Conservation (phyloP, 2,329 filamentous ascomycete species). For the Chaetomium sp. region DNA sequence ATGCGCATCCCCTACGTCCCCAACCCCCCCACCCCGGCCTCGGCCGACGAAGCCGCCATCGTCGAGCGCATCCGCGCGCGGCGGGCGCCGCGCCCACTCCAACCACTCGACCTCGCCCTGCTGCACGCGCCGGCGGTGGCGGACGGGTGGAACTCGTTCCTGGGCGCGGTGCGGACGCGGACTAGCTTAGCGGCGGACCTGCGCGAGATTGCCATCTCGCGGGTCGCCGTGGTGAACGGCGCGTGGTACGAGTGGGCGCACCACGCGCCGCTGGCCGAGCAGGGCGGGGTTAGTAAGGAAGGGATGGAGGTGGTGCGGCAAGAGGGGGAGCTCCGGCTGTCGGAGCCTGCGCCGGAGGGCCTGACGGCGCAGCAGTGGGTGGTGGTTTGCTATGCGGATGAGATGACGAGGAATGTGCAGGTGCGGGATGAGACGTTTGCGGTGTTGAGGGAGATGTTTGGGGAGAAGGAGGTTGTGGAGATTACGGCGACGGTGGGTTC, state of each 20-base stretch:
- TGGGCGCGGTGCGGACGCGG: conserved; percentile 62
- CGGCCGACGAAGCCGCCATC: conserved; percentile 56
- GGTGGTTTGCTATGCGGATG: conserved; percentile 74
- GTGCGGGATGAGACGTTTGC: conserved; percentile 71
- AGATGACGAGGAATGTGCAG: conserved; percentile 75
- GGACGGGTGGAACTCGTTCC: conserved; percentile 73
- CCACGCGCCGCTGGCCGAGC: conserved; percentile 68
- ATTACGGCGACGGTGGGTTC: conserved; percentile 69
- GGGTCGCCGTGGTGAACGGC: conserved; percentile 76
- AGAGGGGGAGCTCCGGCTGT: conserved; percentile 36
- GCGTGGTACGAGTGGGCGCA: conserved; percentile 87
- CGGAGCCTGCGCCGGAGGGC: conserved; percentile 45
- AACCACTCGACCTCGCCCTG: conserved; percentile 73
- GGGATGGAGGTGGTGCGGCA: conserved; percentile 51
- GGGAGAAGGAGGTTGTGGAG: conserved; percentile 75
- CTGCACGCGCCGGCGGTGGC: conserved; percentile 74
- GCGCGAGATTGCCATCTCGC: conserved; percentile 77
- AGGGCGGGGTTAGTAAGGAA: conserved; percentile 58
- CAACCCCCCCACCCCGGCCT: conserved; percentile 50
- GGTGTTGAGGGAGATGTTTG: conserved; percentile 62
- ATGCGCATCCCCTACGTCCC: conserved; percentile 71
- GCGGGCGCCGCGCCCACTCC: conserved; percentile 68
- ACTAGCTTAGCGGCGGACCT: conserved; percentile 56
- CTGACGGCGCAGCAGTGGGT: conserved; percentile 66
- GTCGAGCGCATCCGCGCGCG: conserved; percentile 66